Evolutionary conservation across 495 filamentous ascomycete species (phyloP), one percentile per base, ranked within the genome.

Genomic region (Cryomyces antarcticus): DNA sequence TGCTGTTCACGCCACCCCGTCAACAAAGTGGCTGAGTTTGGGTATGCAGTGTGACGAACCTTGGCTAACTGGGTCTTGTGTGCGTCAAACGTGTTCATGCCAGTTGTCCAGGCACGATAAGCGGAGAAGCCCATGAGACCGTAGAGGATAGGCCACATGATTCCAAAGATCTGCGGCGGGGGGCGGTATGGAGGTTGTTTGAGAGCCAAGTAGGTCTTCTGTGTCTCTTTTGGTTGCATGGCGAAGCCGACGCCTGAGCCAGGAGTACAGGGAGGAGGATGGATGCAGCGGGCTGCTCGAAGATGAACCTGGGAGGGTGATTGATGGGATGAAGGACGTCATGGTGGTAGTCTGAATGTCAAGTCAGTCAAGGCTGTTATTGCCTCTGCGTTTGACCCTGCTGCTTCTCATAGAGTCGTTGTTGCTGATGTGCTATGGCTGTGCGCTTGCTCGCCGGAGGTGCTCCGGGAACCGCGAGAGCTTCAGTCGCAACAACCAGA

Each of bases 81-180:
- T 12, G 55, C 51, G 43, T 65, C 57, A 7, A 72, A 53, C 4
- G 72, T 68, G 3, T 58, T 58, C 11, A 70, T 68, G n/a, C 78
- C 81, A 3, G 65, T 60, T n/a, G 57, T 64, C 46, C 64, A 73
- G 5, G 73, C 71, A 39, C 78, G 78, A 60, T 94, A 75, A 28
- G 82, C 73, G 4, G 83, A 75, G 57, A 84, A 94, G 34, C 88
- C 89, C 83, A 94, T 94, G 36, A 78, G 54, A 5, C 73, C 80
- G 60, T 95, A 96, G 9, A 96, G 72, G 35, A 71, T 13, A 0
- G 85, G 93, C 89, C 87, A 95, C 28, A 73, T 73, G 3, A 85
- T 84, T 1, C 75, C 80, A 52, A 94, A 95, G 46, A 85, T 66
- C 62, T 71, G 72, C 5, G 80, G 68, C 0, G 88, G 87, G 4